Conservation (phyloP, 306 rosid species). For the Pyrus bretschneideri region DNA sequence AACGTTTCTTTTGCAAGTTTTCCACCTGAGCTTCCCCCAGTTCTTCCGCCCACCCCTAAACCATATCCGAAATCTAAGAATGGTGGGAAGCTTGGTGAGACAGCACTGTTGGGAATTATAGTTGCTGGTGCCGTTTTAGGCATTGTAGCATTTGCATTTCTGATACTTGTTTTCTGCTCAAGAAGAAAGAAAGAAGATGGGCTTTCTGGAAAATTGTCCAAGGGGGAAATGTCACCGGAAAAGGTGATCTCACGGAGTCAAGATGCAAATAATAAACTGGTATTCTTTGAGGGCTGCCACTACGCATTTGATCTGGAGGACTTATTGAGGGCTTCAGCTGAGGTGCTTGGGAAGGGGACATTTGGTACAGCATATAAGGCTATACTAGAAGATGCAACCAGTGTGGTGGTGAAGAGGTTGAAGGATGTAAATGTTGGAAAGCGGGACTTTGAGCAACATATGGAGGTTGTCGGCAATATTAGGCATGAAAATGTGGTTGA, state of each 20-base stretch:
- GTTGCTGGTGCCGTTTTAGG: slow-evolving; percentile 48
- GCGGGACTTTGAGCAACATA: slow-evolving; percentile 72
- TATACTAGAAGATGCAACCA: slow-evolving; percentile 62
- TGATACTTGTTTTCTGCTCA: slow-evolving; percentile 46
- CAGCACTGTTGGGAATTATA: slow-evolving; percentile 47
- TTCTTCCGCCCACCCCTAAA: slow-evolving; percentile 24
- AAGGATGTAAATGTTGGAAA: slow-evolving; percentile 70
- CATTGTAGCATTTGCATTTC: slow-evolving; percentile 40
- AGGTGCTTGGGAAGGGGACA: slow-evolving; percentile 85
- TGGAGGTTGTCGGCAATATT: slow-evolving; percentile 70
- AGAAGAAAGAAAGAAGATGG: slow-evolving; percentile 35
- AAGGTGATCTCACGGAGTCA: slow-evolving; percentile 59
- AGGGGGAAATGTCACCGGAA: slow-evolving; percentile 80
- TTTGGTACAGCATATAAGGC: slow-evolving; percentile 87
- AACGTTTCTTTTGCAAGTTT: slow-evolving; percentile 33
- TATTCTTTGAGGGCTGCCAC: slow-evolving; percentile 73
- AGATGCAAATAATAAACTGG: slow-evolving; percentile 63
- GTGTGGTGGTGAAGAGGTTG: slow-evolving; percentile 80
- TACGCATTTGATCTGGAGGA: slow-evolving; percentile 92
- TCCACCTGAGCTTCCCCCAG: slow-evolving; percentile 30
- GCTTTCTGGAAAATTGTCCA: slow-evolving; percentile 48
- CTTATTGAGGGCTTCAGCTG: slow-evolving; percentile 88
- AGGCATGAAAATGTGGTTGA: slow-evolving; percentile 80
- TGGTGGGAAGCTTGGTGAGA: slow-evolving; percentile 42
- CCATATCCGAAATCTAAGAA: slow-evolving; percentile 25